Evolutionary conservation across 192 early-diverging fungal genomes (phyloP), one percentile per base, ranked within the genome.

Genomic region (Podila verticillata): DNA sequence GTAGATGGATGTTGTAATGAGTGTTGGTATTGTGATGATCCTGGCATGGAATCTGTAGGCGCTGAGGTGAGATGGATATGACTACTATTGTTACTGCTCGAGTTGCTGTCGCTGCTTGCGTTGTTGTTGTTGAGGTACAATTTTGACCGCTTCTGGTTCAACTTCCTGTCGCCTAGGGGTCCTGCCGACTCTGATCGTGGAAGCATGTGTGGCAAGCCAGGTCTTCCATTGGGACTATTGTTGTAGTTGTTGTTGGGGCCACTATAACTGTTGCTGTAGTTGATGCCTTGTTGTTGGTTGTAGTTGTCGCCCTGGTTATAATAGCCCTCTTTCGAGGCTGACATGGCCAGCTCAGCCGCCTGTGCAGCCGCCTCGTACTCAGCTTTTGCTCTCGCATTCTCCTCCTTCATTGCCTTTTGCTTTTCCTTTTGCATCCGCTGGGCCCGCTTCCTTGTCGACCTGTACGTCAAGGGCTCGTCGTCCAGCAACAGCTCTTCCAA

Each of bases 401-500:
- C 68, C 81, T 89, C 68, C 83, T 82, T 64, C 69, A 80, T 48
- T 61, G 82, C 82, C 83, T 82, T 64, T 66, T 89, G 31, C 67
- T 78, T 78, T 61, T 78, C 66, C n/a, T 65, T 74, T 35, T 75
- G 74, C 63, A 73, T 70, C 57, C 57, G 70, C 57, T 59, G 68
- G 20, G 70, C 67, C 51, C 63, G 63, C 48, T 72, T 86, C 60
- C 65, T 65, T 6, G 77, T 80, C 19, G 77, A 80, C 3, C 77
- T 39, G 26, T 80, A 80, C 1, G 77, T 80, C 28, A 93, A 81
- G 19, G 91, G 93, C 74, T 91, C 87, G 61, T 92, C 92, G 48
- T 94, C 93, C 54, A 90, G 79, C 26, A 91, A 81, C 9, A 92
- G 63, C 63, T 94, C 93, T 70, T 94, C 93, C 2, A 95, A 75